These are phyloP conservation scores for Aureobasidium uvarum DNA, from an alignment of 2,329 filamentous ascomycete species.

Conservation along the genomic window DNA sequence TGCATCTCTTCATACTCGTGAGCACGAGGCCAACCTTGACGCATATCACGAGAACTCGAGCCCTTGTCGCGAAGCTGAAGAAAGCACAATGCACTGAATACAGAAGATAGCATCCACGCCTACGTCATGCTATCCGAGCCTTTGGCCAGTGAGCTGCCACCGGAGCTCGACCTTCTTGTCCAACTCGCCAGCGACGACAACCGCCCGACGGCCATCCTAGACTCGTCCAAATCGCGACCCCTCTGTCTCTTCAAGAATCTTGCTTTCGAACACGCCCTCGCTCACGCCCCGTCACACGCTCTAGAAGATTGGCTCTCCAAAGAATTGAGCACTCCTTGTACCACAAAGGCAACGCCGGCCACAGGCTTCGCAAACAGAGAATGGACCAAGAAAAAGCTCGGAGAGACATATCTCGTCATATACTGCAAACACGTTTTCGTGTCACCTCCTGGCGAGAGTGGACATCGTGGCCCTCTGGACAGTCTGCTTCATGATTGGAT, in stretches of 20 bases:
- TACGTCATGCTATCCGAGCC: neutral
- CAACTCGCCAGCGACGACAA: slow-evolving; percentile 4
- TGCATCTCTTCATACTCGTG: neutral
- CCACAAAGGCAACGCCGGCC: neutral
- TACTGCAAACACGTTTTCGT: slow-evolving; percentile 15
- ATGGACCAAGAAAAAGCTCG: slow-evolving; percentile 22
- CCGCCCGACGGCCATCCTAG: slow-evolving; percentile 3
- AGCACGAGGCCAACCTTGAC: neutral
- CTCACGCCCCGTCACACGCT: neutral
- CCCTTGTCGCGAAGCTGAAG: neutral
- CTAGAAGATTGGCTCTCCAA: slow-evolving; percentile 1
- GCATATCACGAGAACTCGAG: neutral
- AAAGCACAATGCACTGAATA: neutral
- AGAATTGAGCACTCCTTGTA: neutral
- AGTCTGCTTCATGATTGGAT: slow-evolving; percentile 16
- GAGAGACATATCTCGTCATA: slow-evolving; percentile 2
- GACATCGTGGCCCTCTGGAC: neutral
- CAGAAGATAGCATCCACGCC: neutral
- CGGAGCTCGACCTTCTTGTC: slow-evolving; percentile 6
- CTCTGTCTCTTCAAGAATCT: neutral
- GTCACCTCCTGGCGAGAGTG: neutral
- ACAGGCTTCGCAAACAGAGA: neutral
- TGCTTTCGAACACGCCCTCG: neutral
- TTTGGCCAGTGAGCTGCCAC: neutral
- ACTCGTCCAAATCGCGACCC: neutral